Percentiles rank a stretch among this genome's conserved stretches.
phyloP scores from a whole-genome alignment of 2,329 filamentous ascomycete species.

The Pseudogymnoascus sp. region DNA sequence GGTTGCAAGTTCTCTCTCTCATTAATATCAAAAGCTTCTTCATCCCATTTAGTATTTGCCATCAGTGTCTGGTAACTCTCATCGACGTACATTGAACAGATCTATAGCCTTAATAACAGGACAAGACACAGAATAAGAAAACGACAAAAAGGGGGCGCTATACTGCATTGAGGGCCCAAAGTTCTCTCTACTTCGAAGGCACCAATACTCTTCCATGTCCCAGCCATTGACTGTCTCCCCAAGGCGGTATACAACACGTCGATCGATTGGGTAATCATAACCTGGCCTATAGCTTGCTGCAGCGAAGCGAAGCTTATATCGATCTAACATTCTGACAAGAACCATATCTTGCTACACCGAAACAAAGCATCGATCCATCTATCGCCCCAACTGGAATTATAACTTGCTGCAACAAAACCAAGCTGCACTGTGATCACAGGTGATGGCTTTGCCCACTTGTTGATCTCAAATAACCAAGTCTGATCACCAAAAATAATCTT shows the following conservation, averaged over 20 bases:
- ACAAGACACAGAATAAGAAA: not conserved
- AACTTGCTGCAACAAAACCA: not conserved
- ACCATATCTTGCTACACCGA: not conserved
- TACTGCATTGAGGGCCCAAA: not conserved
- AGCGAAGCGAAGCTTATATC: not conserved
- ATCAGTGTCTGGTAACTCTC: not conserved
- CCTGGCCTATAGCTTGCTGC: not conserved
- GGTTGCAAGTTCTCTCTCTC: not conserved
- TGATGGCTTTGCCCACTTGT: not conserved
- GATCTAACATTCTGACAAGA: not conserved
- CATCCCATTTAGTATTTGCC: not conserved
- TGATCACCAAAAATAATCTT: not conserved
- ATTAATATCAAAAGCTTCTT: not conserved
- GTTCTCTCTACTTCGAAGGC: not conserved
- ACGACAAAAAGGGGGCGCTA: not conserved
- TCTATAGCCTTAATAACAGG: not conserved
- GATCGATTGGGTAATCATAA: not conserved
- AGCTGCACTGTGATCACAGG: not conserved
- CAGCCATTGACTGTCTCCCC: not conserved
- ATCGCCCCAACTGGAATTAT: not conserved
- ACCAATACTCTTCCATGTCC: not conserved
- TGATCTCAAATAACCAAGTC: conserved; percentile 1
- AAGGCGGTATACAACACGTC: not conserved
- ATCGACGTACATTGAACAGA: not conserved
- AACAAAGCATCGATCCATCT: not conserved